These are phyloP conservation scores for Nigrospora sphaerica DNA, from an alignment of 2,329 filamentous ascomycete species.

Conservation along the genomic window DNA sequence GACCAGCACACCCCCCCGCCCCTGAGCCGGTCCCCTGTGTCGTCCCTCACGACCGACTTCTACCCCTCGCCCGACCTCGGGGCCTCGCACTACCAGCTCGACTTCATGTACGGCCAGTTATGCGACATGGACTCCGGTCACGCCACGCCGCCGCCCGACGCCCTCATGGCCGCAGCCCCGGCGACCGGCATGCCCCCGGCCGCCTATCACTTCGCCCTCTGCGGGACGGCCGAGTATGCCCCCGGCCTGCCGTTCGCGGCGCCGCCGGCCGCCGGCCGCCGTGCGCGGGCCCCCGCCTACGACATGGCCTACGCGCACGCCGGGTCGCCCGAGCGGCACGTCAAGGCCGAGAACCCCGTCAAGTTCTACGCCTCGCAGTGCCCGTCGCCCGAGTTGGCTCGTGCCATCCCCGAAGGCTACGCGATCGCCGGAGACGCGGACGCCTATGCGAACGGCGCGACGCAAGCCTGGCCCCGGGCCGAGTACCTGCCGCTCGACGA, in stretches of 20 bases:
- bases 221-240: too few relatives aligned
- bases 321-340: conserved; percentile 23
- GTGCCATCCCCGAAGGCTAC: conserved; percentile 19
- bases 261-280: too few relatives aligned
- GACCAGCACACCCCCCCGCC: conserved; percentile 45
- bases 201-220: too few relatives aligned
- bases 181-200: too few relatives aligned
- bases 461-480: conserved; percentile 29
- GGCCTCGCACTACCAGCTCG: conserved; percentile 35
- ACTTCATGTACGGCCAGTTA: conserved; percentile 32
- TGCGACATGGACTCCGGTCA: conserved; percentile 30
- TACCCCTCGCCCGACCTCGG: conserved; percentile 38
- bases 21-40: conserved; percentile 35
- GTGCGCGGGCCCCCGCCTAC: too few relatives aligned
- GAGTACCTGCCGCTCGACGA: conserved; percentile 27
- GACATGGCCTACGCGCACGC: conserved; percentile 21
- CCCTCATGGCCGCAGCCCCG: conserved; percentile 13
- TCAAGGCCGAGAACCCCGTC: conserved; percentile 30
- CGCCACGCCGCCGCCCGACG: conserved; percentile 30
- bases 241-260: too few relatives aligned
- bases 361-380: conserved; percentile 34
- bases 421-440: too few relatives aligned
- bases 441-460: too few relatives aligned
- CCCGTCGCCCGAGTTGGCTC: conserved; percentile 30
- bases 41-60: conserved; percentile 32